A percentile compares a stretch with the other conserved stretches of the same genome.
Evolutionary conservation across 306 rosid genomes (phyloP).

Genomic region (Pyrus communis): DNA sequence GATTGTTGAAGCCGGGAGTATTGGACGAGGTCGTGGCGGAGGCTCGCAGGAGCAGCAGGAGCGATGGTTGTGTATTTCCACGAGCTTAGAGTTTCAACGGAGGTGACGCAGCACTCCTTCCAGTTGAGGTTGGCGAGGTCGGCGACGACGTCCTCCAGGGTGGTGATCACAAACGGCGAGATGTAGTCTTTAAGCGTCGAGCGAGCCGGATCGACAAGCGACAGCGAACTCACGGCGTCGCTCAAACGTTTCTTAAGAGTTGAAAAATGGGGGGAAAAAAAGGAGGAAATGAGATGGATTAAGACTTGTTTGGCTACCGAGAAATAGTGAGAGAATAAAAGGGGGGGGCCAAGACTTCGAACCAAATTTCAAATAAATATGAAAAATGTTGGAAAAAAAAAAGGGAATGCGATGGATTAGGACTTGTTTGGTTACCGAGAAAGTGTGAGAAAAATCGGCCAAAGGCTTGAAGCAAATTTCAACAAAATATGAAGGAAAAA

Average conservation of each 20-base stretch:
- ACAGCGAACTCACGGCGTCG: slow-evolving; percentile 44
- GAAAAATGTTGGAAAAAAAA: neutral
- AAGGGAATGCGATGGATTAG: neutral
- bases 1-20: neutral
- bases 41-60: slow-evolving; percentile 2
- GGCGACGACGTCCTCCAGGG: slow-evolving; percentile 37
- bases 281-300: neutral
- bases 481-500: neutral
- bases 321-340: neutral
- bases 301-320: neutral
- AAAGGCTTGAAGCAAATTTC: neutral
- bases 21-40: neutral
- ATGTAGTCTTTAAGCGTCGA: slow-evolving; percentile 49
- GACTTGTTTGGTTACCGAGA: neutral
- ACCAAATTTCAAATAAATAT: neutral
- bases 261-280: neutral
- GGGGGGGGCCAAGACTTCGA: neutral
- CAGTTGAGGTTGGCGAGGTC: slow-evolving; percentile 61
- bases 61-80: neutral
- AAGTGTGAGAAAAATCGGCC: neutral
- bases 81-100: slow-evolving; percentile 38
- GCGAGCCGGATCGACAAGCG: slow-evolving; percentile 46
- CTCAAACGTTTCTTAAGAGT: slow-evolving; percentile 29
- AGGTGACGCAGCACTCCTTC: slow-evolving; percentile 79
- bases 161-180: slow-evolving; percentile 26